Evolutionary conservation across 108 stramenopile species (phyloP).

Genomic region (Nitzschia sp.): DNA sequence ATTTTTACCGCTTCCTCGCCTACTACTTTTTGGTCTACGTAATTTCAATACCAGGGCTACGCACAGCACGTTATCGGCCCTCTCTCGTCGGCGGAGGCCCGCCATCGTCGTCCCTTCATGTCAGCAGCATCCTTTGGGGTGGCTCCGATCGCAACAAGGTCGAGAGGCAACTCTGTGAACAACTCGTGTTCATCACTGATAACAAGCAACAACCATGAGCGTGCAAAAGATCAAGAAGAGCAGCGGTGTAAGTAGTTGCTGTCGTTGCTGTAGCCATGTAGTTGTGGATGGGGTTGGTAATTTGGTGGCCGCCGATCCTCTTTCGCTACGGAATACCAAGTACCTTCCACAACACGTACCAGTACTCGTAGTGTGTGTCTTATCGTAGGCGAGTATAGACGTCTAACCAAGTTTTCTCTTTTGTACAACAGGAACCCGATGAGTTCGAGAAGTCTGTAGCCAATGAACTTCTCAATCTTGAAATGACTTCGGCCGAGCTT

Average conservation of each 20-base stretch:
- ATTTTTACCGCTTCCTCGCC: conserved; percentile 18
- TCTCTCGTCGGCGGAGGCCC: not conserved
- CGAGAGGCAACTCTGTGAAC: not conserved
- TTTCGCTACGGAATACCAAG: conserved; percentile 1
- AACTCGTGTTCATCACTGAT: not conserved
- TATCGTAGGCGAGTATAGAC: not conserved
- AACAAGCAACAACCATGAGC: conserved; percentile 22
- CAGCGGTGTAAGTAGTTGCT: conserved; percentile 53
- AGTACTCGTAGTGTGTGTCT: too few species aligned
- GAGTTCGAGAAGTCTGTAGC: conserved; percentile 97
- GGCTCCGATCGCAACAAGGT: not conserved
- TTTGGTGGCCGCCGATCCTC: not conserved
- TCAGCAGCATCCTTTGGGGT: not conserved
- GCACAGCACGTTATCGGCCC: not conserved
- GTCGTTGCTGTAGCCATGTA: not conserved
- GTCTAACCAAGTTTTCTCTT: not conserved
- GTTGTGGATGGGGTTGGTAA: not conserved
- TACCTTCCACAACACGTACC: too few species aligned
- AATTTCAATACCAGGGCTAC: not conserved
- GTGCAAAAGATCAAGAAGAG: conserved; percentile 60
- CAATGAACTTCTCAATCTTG: conserved; percentile 96
- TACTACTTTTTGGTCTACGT: conserved; percentile 13
- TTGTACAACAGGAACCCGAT: conserved; percentile 82
- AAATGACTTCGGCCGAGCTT: conserved; percentile 90
- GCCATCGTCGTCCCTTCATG: not conserved